These are phyloP conservation scores for Daldinia caldariorum DNA, from an alignment of 495 filamentous ascomycete species.

Conservation along the genomic window DNA sequence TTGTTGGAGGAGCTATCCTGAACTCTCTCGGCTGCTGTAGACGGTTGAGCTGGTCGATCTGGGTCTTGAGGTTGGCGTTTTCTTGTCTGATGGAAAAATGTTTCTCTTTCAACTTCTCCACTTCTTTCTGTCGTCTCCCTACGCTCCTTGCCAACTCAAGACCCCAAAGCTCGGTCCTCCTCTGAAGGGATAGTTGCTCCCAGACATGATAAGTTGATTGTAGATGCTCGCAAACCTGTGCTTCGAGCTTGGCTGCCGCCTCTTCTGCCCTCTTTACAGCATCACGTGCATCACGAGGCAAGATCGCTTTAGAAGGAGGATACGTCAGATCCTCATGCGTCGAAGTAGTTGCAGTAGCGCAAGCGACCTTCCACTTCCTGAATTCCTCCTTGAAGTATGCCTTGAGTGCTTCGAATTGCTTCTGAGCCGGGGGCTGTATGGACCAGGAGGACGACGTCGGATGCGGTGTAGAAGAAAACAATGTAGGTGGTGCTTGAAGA, in stretches of 20 bases:
- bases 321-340: conserved; percentile 55
- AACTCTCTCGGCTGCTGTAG: conserved; percentile 78
- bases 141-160: conserved; percentile 80
- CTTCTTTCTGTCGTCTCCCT: conserved; percentile 71
- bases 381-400: conserved; percentile 72
- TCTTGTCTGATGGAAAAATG: conserved; percentile 74
- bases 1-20: conserved; percentile 69
- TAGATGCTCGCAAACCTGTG: conserved; percentile 73
- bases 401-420: conserved; percentile 75
- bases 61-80: conserved; percentile 73
- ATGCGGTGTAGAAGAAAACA: conserved; percentile 77
- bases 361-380: conserved; percentile 65
- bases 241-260: conserved; percentile 61
- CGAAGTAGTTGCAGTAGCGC: conserved; percentile 54
- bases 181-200: conserved; percentile 64
- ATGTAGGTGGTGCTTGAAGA: conserved; percentile 77
- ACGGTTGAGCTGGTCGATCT: conserved; percentile 73
- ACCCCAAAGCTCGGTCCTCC: conserved; percentile 74
- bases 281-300: conserved; percentile 56
- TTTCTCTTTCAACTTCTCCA: conserved; percentile 67
- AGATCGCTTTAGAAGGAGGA: conserved; percentile 42
- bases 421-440: conserved; percentile 71
- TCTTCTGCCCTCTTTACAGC: conserved; percentile 53
- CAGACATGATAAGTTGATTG: conserved; percentile 76
- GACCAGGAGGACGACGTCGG: conserved; percentile 78